Conservation (phyloP, 148 eudicot genomes). For the Polygonum maritimum region DNA sequence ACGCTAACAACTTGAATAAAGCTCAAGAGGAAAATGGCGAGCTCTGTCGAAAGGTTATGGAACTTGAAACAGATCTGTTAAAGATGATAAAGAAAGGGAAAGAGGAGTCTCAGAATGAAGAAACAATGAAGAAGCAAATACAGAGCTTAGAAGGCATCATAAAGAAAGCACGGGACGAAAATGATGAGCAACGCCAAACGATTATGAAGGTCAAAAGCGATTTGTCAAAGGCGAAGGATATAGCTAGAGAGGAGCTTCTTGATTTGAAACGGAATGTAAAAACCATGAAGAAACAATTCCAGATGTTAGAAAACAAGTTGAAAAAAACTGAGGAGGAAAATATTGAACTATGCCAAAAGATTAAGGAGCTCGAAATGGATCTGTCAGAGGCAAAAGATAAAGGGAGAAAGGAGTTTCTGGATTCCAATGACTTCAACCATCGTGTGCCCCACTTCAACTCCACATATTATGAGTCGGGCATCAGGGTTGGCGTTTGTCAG, state of each 20-base stretch:
- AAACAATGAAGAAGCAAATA: neutral
- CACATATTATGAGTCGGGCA: neutral
- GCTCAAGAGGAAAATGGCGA: too few relatives aligned
- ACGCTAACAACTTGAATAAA: too few relatives aligned
- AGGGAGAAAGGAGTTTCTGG: neutral
- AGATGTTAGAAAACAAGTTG: too few relatives aligned
- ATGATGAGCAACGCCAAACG: too few relatives aligned
- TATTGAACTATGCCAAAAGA: neutral
- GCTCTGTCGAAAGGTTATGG: too few relatives aligned
- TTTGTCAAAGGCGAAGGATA: too few relatives aligned
- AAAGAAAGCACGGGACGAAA: neutral
- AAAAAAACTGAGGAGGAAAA: neutral
- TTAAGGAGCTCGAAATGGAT: neutral
- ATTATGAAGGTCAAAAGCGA: too few relatives aligned
- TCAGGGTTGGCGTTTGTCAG: neutral
- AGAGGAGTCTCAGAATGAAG: neutral
- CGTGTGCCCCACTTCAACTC: neutral
- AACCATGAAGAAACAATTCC: too few relatives aligned
- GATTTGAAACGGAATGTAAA: too few relatives aligned
- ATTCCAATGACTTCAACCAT: neutral
- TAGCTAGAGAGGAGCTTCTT: too few relatives aligned
- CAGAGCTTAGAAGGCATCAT: neutral
- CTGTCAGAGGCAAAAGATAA: neutral
- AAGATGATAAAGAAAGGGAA: too few relatives aligned
- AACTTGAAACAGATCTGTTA: neutral